phyloP scores from a whole-genome alignment of 495 filamentous ascomycete species.

The Lophiostoma macrostomum region DNA sequence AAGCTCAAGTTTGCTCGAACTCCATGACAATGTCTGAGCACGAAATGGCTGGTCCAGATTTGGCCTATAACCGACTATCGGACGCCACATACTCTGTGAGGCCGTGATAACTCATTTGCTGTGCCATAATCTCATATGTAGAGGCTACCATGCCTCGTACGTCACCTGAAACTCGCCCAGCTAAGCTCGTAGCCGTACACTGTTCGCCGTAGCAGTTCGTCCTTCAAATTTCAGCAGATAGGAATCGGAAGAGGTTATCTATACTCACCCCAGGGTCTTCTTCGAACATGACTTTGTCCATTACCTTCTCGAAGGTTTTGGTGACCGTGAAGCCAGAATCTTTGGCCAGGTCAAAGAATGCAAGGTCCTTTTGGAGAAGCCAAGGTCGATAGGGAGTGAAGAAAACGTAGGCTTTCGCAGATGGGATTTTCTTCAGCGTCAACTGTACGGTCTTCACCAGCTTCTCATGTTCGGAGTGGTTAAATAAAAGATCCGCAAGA shows the following conservation, averaged over 20 bases:
- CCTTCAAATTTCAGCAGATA: neutral
- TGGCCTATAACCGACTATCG: too few relatives aligned
- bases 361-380: constrained; percentile 77
- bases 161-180: constrained; percentile 2
- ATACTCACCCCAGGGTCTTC: constrained; percentile 69
- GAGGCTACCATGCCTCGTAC: too few relatives aligned
- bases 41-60: too few relatives aligned
- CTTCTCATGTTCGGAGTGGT: constrained; percentile 76
- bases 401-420: constrained; percentile 73
- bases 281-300: constrained; percentile 85
- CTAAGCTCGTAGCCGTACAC: constrained; percentile 20
- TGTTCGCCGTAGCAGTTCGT: constrained; percentile 12
- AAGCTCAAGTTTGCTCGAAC: too few relatives aligned
- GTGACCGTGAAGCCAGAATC: constrained; percentile 66
- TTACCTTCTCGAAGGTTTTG: constrained; percentile 74
- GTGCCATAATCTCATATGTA: too few relatives aligned
- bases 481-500: constrained; percentile 85
- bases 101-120: too few relatives aligned
- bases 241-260: neutral
- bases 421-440: constrained; percentile 54
- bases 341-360: constrained; percentile 75
- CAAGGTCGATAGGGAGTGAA: constrained; percentile 93
- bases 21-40: too few relatives aligned
- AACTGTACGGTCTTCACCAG: constrained; percentile 66
- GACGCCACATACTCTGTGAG: too few relatives aligned